These are phyloP conservation scores for Alisma plantagoaquatica DNA, from an alignment of 106 monocot species.

Conservation along the genomic window DNA sequence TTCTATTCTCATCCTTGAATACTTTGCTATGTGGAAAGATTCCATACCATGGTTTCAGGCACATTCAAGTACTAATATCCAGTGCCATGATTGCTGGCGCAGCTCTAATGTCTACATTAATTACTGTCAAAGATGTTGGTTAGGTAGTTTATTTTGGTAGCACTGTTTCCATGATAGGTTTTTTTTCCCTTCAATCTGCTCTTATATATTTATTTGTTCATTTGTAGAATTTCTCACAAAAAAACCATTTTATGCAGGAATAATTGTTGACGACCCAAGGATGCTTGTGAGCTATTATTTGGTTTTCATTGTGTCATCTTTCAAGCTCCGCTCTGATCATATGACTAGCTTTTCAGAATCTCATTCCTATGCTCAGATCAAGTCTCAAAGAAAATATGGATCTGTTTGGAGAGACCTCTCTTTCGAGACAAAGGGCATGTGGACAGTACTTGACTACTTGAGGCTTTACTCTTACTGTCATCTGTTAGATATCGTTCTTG, in stretches of 20 bases:
- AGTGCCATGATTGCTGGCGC: conserved; percentile 88
- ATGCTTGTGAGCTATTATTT: conserved; percentile 85
- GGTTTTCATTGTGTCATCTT: conserved; percentile 84
- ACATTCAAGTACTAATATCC: conserved; percentile 16
- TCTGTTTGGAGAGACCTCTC: conserved; percentile 90
- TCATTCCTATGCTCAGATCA: conserved; percentile 62
- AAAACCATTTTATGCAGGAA: conserved; percentile 45
- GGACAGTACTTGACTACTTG: conserved; percentile 90
- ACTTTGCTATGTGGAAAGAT: conserved; percentile 81
- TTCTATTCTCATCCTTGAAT: conserved; percentile 71
- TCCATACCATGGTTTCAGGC: conserved; percentile 48
- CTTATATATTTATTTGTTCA: conserved; percentile 5
- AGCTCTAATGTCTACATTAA: conserved; percentile 49
- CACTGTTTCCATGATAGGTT: too few species aligned
- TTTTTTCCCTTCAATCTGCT: background rate
- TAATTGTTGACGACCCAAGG: conserved; percentile 83
- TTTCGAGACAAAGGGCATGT: conserved; percentile 93
- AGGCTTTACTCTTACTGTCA: conserved; percentile 84
- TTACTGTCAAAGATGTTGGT: conserved; percentile 90
- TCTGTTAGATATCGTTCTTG: conserved; percentile 86
- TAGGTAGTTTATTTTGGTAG: conserved; percentile 37
- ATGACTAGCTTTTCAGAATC: conserved; percentile 54
- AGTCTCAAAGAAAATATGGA: conserved; percentile 59
- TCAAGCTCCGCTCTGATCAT: conserved; percentile 86
- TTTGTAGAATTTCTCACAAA: too few species aligned